Percentiles rank a stretch among this genome's conserved stretches.
Evolutionary conservation across 75 land plant genomes (phyloP).

Genomic region (Cupressus sempervirens): DNA sequence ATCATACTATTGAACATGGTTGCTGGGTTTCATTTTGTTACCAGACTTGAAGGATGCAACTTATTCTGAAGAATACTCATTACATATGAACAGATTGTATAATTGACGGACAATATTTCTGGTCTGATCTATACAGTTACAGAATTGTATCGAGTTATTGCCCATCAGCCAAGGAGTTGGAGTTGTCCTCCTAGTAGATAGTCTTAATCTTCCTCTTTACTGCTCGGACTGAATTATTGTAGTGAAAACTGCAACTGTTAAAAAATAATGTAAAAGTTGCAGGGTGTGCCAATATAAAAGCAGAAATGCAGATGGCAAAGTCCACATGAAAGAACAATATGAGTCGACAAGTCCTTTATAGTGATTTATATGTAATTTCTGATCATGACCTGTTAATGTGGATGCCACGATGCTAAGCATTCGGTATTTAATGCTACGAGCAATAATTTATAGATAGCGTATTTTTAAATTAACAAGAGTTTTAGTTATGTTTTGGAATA

Average conservation of each 20-base stretch:
- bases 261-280: slow-evolving; percentile 13
- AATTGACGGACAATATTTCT: neutral
- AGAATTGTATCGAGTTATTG: neutral
- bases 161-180: neutral
- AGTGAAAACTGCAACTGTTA: slow-evolving; percentile 3
- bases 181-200: neutral
- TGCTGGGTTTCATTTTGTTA: slow-evolving; percentile 10
- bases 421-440: neutral
- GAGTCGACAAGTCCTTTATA: slow-evolving; percentile 6
- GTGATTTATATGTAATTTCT: slow-evolving; percentile 6
- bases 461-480: neutral
- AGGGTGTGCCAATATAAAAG: slow-evolving; percentile 6
- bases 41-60: slow-evolving; percentile 2
- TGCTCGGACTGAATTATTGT: neutral
- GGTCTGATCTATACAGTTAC: slow-evolving; percentile 2
- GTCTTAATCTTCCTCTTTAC: slow-evolving; percentile 6
- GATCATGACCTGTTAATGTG: neutral
- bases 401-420: slow-evolving; percentile 8
- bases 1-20: neutral
- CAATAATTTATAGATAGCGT: neutral
- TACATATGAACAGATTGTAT: slow-evolving; percentile 2
- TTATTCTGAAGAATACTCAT: slow-evolving; percentile 4
- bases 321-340: neutral
- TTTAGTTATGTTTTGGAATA: neutral
- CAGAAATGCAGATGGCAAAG: neutral